phyloP scores from a whole-genome alignment of 257 asterid species.

The Gynochthodes officinalis region DNA sequence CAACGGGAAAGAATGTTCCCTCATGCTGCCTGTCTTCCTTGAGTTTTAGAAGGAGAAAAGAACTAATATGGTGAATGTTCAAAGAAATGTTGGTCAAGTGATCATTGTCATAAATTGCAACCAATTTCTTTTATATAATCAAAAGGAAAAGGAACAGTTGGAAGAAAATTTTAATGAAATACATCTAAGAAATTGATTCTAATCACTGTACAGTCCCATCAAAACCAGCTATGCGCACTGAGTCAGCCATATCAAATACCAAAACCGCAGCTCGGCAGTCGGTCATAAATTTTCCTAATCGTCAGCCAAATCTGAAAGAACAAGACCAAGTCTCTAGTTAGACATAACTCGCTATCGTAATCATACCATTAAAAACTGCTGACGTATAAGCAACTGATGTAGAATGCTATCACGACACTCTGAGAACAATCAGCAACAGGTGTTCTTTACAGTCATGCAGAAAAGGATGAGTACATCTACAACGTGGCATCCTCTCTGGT shows the following conservation, averaged over 20 bases:
- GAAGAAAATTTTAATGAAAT: not conserved
- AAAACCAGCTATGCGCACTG: not conserved
- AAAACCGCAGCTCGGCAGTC: not conserved
- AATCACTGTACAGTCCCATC: not conserved
- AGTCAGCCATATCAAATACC: not conserved
- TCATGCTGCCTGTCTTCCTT: too few species aligned
- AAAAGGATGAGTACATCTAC: constrained; percentile 23
- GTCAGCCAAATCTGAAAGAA: not conserved
- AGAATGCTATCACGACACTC: not conserved
- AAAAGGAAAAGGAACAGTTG: not conserved
- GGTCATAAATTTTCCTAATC: not conserved
- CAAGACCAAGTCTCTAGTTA: not conserved
- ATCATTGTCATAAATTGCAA: too few species aligned
- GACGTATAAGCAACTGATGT: not conserved
- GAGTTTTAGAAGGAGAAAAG: too few species aligned
- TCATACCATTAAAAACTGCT: not conserved
- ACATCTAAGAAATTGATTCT: not conserved
- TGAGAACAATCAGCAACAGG: not conserved
- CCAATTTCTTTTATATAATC: not conserved
- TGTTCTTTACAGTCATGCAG: constrained; percentile 1
- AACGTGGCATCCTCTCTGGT: constrained; percentile 23
- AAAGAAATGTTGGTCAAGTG: too few species aligned
- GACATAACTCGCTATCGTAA: not conserved
- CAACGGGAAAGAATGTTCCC: too few species aligned
- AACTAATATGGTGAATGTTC: too few species aligned